These are phyloP conservation scores for Tagetes erecta DNA, from an alignment of 129 eudicot genomes.

Conservation along the genomic window DNA sequence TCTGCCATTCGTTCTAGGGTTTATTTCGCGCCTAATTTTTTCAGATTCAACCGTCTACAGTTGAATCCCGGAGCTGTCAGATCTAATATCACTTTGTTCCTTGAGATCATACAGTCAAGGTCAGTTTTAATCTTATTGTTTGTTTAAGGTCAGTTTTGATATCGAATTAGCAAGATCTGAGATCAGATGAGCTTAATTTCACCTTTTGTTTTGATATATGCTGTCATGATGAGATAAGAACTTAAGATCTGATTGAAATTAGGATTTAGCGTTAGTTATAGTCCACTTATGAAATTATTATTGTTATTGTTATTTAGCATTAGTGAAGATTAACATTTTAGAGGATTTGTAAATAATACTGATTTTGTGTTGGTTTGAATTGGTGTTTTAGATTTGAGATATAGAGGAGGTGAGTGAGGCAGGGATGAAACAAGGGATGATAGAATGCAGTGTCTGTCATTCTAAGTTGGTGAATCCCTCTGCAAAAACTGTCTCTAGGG, in stretches of 20 bases:
- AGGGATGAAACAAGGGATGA: constrained; percentile 78
- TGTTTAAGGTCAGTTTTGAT: constrained; percentile 6
- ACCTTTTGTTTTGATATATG: not conserved
- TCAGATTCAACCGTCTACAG: constrained; percentile 26
- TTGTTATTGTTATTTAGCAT: not conserved
- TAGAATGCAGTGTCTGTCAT: constrained; percentile 99
- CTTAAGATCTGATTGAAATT: not conserved
- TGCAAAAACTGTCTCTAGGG: constrained; percentile 70
- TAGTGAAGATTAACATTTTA: not conserved
- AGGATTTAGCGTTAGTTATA: not conserved
- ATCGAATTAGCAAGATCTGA: constrained; percentile 32
- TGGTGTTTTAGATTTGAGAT: constrained; percentile 23
- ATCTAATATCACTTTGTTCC: constrained; percentile 15
- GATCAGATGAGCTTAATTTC: constrained; percentile 19
- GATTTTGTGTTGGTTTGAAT: constrained; percentile 16
- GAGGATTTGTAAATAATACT: constrained; percentile 17
- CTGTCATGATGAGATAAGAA: not conserved
- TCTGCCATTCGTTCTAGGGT: constrained; percentile 30
- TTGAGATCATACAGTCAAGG: constrained; percentile 27
- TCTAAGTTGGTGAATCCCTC: constrained; percentile 74
- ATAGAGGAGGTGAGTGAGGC: constrained; percentile 26
- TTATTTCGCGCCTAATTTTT: constrained; percentile 32
- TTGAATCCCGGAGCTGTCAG: constrained; percentile 31
- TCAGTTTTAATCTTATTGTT: constrained; percentile 11
- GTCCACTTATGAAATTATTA: not conserved